Evolutionary conservation across 2,329 filamentous ascomycete species (phyloP), one percentile per base, ranked within the genome.

Genomic region (Colletotrichum paranaense): DNA sequence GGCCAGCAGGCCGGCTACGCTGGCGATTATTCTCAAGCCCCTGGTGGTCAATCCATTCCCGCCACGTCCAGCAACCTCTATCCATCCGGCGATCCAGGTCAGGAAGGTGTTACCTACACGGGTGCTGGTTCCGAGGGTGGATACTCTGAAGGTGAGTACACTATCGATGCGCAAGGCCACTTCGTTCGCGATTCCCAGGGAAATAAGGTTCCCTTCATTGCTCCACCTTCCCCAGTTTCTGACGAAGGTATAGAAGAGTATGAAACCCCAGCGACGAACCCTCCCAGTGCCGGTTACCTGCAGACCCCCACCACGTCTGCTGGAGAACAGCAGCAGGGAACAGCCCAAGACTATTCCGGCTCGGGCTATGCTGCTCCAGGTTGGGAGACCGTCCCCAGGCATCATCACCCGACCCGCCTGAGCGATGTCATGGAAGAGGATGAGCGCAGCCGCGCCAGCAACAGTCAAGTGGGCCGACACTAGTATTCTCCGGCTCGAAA

Each of bases 351-450:
- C 78, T 95, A 95, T 79, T 87, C 88, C 5, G 92, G 92, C 57
- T 85, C 90, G 57, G 91, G 89, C 26, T 94, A 92, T 82, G 91
- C 87, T 8, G 89, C 90, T 1, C 88, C 91, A 2, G 92, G 90
- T 19, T 97, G 94, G 94, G 94, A 97, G 75, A 84, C 85, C n/a
- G 86, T 94, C 75, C 92, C 92, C 28, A 89, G 92, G 68, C 95
- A 97, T 82, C 94, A 97, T 77, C 95, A 98, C 82, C 95, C 95
- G 0, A 97, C 95, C 9, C 87, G 95, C 69, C 86, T 98, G 75
- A 97, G 95, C 81, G 95, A 97, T 82, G 95, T 98, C 32, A 88
- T 97, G 35, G 93, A 95, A 79, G 95, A 95, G 79, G 93, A 97
- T 75, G 94, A 97, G 82, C 88, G 91, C 63, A 94, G 93, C 80